Percentiles rank a stretch among this genome's conserved stretches.
phyloP scores from a whole-genome alignment of 139 green algal species.

The Chlamydomonas schloesseri region DNA sequence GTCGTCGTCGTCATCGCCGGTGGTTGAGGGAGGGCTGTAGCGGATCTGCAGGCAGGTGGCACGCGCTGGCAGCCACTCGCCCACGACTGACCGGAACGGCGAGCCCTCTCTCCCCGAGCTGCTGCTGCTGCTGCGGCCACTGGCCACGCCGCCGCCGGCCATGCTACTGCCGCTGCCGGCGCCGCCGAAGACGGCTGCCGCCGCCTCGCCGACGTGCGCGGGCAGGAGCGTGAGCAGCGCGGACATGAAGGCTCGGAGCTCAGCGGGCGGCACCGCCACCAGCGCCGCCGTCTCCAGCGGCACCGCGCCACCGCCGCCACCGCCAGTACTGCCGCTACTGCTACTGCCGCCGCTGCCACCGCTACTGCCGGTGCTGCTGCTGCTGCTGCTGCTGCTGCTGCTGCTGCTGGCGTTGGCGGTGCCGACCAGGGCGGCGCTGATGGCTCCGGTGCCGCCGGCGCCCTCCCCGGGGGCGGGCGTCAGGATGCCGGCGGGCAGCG shows the following conservation, averaged over 20 bases:
- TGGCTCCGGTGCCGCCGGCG: background rate
- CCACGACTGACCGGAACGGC: background rate
- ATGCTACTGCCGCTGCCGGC: background rate
- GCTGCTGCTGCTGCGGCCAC: background rate
- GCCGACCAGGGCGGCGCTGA: too few relatives aligned
- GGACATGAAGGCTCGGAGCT: conserved; percentile 5
- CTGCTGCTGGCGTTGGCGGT: background rate
- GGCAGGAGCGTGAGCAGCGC: conserved; percentile 20
- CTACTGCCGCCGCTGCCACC: background rate
- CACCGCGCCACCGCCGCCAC: background rate
- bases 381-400: background rate
- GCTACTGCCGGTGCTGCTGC: background rate
- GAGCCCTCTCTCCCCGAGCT: too few relatives aligned
- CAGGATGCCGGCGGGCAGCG: background rate
- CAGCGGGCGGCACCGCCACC: background rate
- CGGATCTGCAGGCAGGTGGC: conserved; percentile 18
- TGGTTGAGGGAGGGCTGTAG: background rate
- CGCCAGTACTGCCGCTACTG: background rate
- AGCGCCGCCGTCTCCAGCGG: background rate
- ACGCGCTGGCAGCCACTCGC: conserved; percentile 2
- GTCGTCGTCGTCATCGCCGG: too few relatives aligned
- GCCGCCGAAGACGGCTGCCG: background rate
- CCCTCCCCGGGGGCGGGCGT: background rate
- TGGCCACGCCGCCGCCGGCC: background rate
- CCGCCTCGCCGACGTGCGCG: background rate